A percentile compares a stretch with the other conserved stretches of the same genome.
These are phyloP conservation scores for Cyclocybe cylindracea DNA, from an alignment of 768 basidiomycete genomes.

Conservation along the genomic window DNA sequence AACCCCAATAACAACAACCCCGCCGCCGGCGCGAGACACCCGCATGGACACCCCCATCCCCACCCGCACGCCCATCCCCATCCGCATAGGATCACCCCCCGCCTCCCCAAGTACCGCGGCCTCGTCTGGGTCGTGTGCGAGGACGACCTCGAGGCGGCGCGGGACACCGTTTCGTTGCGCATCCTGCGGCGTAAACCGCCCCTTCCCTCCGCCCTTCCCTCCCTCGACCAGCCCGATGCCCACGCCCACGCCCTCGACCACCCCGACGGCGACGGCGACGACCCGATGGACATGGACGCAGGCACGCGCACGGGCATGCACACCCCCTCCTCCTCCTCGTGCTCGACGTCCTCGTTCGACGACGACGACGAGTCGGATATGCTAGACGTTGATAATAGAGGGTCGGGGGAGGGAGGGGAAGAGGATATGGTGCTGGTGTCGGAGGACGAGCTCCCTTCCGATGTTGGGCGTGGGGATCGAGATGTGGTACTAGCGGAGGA, in stretches of 20 bases:
- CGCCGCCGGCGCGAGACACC: not conserved
- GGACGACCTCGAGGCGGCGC: slow-evolving; percentile 54
- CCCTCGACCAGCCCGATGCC: slow-evolving; percentile 16
- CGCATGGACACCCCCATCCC: slow-evolving; percentile 1
- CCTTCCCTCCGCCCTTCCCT: slow-evolving; percentile 10
- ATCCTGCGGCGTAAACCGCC: slow-evolving; percentile 32
- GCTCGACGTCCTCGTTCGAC: not conserved
- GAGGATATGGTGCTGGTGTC: slow-evolving; percentile 12
- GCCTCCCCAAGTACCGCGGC: slow-evolving; percentile 59
- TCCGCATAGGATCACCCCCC: slow-evolving; percentile 18
- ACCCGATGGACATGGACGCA: too few relatives aligned
- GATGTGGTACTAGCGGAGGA: slow-evolving; percentile 10
- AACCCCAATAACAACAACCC: too few relatives aligned
- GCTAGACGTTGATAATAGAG: slow-evolving; percentile 1
- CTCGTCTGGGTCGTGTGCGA: slow-evolving; percentile 83
- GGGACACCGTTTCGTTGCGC: slow-evolving; percentile 33
- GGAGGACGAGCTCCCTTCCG: too few relatives aligned
- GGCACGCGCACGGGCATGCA: too few relatives aligned
- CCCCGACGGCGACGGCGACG: not conserved
- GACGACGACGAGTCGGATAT: not conserved
- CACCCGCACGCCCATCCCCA: slow-evolving; percentile 11
- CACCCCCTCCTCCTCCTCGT: too few relatives aligned
- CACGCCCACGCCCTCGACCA: slow-evolving; percentile 11
- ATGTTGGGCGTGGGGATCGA: too few relatives aligned
- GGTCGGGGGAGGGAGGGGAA: slow-evolving; percentile 22